Percentiles rank a stretch among this genome's conserved stretches.
Evolutionary conservation across 768 basidiomycete genomes (phyloP).

Genomic region (Mycena maculata): DNA sequence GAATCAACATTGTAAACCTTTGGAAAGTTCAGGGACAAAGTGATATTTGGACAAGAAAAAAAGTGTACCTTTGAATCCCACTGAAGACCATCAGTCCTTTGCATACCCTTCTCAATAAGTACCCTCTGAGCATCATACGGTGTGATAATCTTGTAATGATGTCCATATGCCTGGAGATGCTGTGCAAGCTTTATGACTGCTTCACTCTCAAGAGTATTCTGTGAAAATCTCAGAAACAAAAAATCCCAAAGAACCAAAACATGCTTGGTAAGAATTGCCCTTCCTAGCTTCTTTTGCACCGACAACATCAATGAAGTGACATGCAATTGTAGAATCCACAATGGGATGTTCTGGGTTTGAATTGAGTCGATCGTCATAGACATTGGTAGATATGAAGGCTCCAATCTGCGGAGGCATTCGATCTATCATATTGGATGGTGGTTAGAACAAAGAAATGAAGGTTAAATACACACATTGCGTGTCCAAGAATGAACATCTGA

Average conservation of each 20-base stretch:
- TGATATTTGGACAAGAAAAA: conserved; percentile 19
- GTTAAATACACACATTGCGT: conserved; percentile 79
- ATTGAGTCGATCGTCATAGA: conserved; percentile 72
- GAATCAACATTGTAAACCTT: conserved; percentile 33
- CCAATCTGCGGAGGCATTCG: conserved; percentile 89
- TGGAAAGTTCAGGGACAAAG: conserved; percentile 2
- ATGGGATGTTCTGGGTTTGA: conserved; percentile 66
- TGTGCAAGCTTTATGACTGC: conserved; percentile 67
- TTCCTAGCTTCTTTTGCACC: conserved; percentile 50
- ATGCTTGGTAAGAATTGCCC: conserved; percentile 52
- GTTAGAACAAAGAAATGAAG: background rate
- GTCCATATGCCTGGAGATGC: conserved; percentile 62
- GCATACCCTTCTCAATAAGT: conserved; percentile 67
- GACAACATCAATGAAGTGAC: conserved; percentile 71
- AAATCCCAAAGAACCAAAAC: conserved; percentile 23
- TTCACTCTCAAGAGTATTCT: conserved; percentile 73
- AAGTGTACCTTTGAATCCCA: conserved; percentile 79
- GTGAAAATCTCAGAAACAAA: conserved; percentile 15
- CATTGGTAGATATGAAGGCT: conserved; percentile 70
- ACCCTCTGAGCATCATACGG: conserved; percentile 84
- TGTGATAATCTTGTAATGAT: conserved; percentile 75
- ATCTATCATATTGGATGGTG: conserved; percentile 65
- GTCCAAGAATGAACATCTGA: conserved; percentile 69
- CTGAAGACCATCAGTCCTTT: conserved; percentile 55
- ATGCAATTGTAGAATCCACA: conserved; percentile 58